Base-by-base conservation (phyloP, 1,284 basidiomycete species). In the Inonotus obliquus region DNA sequence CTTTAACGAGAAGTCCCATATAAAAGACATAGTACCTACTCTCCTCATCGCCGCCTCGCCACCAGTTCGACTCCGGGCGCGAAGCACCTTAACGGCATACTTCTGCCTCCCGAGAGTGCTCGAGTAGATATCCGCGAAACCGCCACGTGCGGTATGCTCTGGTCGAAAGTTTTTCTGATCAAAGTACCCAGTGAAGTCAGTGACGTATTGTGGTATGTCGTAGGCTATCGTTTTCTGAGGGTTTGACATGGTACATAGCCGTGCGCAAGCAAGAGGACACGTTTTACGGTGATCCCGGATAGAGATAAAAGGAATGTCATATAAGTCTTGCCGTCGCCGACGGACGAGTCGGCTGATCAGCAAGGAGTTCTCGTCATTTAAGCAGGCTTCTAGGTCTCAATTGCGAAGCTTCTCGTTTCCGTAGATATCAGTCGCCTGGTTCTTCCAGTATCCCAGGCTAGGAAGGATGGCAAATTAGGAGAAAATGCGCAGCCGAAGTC, bases 231-330 rank as follows among this genome's bases (percentile, higher is more conserved):
- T 58, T 37, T 45, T 25, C 32, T 29, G 29, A 29, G 55, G 14
- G 27, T 27, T n/a, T n/a, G 55, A 27, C 55, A 57, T 57, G 41
- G 41, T 35, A 27, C 51, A 61, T 57, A 54, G 35, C 47, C 19
- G 21, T 37, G 17, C 44, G 54, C 9, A 27, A 47, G 14, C 54
- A 51, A n/a, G 7, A 2, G 11, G 4, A 17, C 6, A 44, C 17
- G 19, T 17, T 21, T 17, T 44, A 21, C 41, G 41, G 41, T 14
- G 10, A 44, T 44, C 17, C 5, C 41, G 41, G 41, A 21, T 44
- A 44, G 41, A 44, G 41, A 44, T 44, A n/a, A 14, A 4, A 32
- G 32, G 32, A 9, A 32, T 9, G 19, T 14, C 41, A 14, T 44
- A 44, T 44, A 44, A 17, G 41, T 44, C 17, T 32, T 9, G 32